Percentiles rank a stretch among this genome's conserved stretches.
Conservation (phyloP, 208 protist species). For the Leptomonas pyrrhocoris region DNA sequence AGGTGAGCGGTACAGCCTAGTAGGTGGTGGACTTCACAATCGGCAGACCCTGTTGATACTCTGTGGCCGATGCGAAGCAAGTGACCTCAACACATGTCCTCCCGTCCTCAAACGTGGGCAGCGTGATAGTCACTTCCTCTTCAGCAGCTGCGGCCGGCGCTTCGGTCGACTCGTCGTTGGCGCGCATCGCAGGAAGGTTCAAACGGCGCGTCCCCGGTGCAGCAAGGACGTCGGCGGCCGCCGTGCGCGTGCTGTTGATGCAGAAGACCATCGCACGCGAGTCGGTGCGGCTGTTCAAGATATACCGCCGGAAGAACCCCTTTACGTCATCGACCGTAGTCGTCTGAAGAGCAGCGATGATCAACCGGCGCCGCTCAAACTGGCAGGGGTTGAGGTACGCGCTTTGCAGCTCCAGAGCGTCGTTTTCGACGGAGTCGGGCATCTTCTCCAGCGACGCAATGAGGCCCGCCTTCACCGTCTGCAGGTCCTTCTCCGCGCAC, state of each 20-base stretch:
- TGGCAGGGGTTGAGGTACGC: slow-evolving; percentile 42
- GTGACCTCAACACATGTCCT: slow-evolving; percentile 21
- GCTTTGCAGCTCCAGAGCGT: slow-evolving; percentile 34
- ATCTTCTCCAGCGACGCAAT: slow-evolving; percentile 48
- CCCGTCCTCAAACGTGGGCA: slow-evolving; percentile 39
- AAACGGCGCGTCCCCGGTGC: slow-evolving; percentile 11
- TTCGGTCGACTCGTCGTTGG: slow-evolving; percentile 4
- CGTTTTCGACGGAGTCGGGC: slow-evolving; percentile 49
- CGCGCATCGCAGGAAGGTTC: slow-evolving; percentile 4
- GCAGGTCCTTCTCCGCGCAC: slow-evolving; percentile 41
- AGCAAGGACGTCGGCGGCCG: slow-evolving; percentile 7
- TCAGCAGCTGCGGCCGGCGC: background rate
- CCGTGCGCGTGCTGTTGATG: slow-evolving; percentile 41
- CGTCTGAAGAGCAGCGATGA: slow-evolving; percentile 43
- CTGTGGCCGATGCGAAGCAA: slow-evolving; percentile 15
- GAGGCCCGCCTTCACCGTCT: slow-evolving; percentile 45
- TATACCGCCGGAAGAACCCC: slow-evolving; percentile 35
- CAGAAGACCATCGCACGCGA: slow-evolving; percentile 45
- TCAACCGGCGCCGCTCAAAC: slow-evolving; percentile 33
- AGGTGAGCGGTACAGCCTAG: background rate
- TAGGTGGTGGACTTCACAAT: slow-evolving; percentile 26
- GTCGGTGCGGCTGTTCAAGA: slow-evolving; percentile 50
- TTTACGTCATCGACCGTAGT: slow-evolving; percentile 40
- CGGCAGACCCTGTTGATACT: slow-evolving; percentile 20
- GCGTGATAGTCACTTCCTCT: slow-evolving; percentile 21